Evolutionary conservation across 495 filamentous ascomycete genomes (phyloP).

Genomic region (Xylaria scruposa): DNA sequence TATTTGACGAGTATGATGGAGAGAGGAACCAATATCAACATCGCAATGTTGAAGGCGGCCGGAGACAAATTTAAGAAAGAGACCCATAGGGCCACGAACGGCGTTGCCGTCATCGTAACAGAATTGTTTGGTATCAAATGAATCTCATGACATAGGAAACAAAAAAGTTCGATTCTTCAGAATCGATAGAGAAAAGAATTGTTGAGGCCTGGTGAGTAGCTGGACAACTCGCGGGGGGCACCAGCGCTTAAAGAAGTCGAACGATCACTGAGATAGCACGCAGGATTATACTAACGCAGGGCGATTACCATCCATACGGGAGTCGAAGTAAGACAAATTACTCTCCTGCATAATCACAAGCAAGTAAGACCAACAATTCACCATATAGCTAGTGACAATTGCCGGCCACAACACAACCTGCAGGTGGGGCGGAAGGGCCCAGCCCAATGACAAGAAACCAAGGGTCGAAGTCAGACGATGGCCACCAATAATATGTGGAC

Average conservation of each 20-base stretch:
- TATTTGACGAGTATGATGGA: conserved; percentile 14
- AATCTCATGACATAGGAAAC: background rate
- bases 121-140: background rate
- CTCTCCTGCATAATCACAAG: background rate
- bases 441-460: conserved; percentile 1
- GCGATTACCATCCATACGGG: background rate
- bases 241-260: background rate
- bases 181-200: background rate
- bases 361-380: background rate
- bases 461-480: background rate
- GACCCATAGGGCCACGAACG: conserved; percentile 20
- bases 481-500: background rate
- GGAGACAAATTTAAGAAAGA: conserved; percentile 6
- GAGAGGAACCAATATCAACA: background rate
- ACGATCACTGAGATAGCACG: background rate
- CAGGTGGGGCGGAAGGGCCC: background rate
- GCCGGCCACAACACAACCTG: background rate
- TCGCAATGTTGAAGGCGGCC: background rate
- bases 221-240: background rate
- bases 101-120: conserved; percentile 15
- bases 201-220: background rate
- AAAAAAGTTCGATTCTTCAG: background rate
- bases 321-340: background rate
- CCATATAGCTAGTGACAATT: background rate
- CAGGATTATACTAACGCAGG: background rate